A percentile compares a stretch with the other conserved stretches of the same genome.
Evolutionary conservation across 257 asterid species (phyloP).

Genomic region (Marsdenia floribunda): DNA sequence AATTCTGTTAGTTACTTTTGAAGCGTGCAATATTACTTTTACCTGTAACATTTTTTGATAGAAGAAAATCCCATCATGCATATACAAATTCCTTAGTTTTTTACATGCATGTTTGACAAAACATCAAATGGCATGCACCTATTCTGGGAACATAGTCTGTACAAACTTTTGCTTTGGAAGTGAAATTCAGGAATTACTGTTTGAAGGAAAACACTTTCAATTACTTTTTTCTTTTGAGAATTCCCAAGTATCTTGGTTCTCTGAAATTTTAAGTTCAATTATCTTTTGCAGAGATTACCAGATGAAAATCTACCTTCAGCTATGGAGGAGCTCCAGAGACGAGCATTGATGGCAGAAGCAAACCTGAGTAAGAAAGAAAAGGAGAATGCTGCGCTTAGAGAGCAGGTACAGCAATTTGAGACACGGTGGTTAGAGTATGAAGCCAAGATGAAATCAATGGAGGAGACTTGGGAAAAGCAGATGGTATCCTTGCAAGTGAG

Average conservation of each 20-base stretch:
- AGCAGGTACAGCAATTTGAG: constrained; percentile 57
- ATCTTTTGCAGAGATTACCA: constrained; percentile 48
- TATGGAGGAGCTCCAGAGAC: constrained; percentile 67
- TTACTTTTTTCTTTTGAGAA: constrained; percentile 4
- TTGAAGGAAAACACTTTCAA: not conserved
- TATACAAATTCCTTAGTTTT: not conserved
- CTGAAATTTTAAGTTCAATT: constrained; percentile 16
- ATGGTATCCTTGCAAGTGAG: constrained; percentile 81
- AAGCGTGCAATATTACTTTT: not conserved
- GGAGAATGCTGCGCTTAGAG: constrained; percentile 63
- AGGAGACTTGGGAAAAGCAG: constrained; percentile 90
- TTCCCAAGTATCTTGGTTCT: not conserved
- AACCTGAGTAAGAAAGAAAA: constrained; percentile 58
- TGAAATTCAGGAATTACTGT: not conserved
- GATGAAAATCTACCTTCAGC: constrained; percentile 42
- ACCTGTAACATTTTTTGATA: not conserved
- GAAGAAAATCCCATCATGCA: not conserved
- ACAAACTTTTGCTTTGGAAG: not conserved
- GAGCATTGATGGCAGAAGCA: constrained; percentile 46
- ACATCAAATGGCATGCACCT: not conserved
- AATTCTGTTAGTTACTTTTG: not conserved
- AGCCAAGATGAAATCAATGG: constrained; percentile 80
- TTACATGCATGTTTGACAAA: not conserved
- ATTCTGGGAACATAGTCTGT: not conserved
- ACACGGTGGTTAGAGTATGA: constrained; percentile 67